phyloP scores from a whole-genome alignment of 1,284 basidiomycete species.

The Microbotryomycetes sp. region DNA sequence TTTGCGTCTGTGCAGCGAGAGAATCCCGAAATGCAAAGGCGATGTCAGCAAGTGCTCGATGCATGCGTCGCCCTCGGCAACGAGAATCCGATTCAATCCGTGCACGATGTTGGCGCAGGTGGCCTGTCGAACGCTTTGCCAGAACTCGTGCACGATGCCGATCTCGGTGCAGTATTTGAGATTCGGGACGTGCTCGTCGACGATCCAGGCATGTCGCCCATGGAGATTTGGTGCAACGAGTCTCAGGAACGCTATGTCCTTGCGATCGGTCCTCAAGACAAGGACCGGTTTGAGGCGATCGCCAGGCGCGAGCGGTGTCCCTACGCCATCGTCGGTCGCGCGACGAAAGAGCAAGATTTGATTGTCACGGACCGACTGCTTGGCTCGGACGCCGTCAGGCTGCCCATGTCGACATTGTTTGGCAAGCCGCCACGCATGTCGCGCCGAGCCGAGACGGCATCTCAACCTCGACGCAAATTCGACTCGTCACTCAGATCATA shows the following conservation, averaged over 20 bases:
- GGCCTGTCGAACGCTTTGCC: conserved; percentile 95
- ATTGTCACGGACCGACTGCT: conserved; percentile 84
- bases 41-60: conserved; percentile 96
- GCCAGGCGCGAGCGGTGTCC: conserved; percentile 87
- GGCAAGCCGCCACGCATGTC: conserved; percentile 94
- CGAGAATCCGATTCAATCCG: conserved; percentile 80
- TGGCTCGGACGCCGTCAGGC: conserved; percentile 69
- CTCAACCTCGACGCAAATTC: conserved; percentile 54
- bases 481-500: conserved; percentile 65
- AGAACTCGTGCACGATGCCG: conserved; percentile 92
- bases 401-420: conserved; percentile 92
- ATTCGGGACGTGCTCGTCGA: conserved; percentile 88
- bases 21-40: conserved; percentile 96
- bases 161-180: conserved; percentile 85
- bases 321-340: conserved; percentile 80
- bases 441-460: conserved; percentile 58
- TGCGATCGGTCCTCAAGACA: conserved; percentile 58
- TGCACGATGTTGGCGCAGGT: conserved; percentile 97
- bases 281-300: conserved; percentile 60
- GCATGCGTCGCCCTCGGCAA: conserved; percentile 64
- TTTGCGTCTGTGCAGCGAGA: conserved; percentile 97
- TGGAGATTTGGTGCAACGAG: conserved; percentile 99
- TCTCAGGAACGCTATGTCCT: conserved; percentile 97
- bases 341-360: conserved; percentile 67
- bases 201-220: conserved; percentile 89